A percentile compares a stretch with the other conserved stretches of the same genome.
These are phyloP conservation scores for Ophiosphaerella korrae DNA, from an alignment of 2,329 filamentous ascomycete species.

Conservation along the genomic window DNA sequence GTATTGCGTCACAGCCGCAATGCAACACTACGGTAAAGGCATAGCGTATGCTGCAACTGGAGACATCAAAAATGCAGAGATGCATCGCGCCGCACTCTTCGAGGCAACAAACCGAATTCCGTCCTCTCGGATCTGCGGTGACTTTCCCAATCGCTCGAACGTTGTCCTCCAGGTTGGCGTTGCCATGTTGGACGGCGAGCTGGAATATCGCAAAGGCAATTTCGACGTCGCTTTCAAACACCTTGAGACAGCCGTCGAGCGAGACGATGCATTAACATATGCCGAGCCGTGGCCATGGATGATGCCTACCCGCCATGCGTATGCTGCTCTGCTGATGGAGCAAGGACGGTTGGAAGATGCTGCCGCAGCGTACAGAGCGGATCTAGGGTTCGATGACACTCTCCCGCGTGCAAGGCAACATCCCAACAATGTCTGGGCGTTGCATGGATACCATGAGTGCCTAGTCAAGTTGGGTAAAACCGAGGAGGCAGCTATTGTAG, in stretches of 20 bases:
- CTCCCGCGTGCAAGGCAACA: constrained; percentile 69
- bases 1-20: constrained; percentile 72
- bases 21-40: constrained; percentile 70
- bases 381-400: constrained; percentile 52
- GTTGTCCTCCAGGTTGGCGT: constrained; percentile 65
- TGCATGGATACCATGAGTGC: constrained; percentile 76
- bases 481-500: constrained; percentile 55
- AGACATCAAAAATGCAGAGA: constrained; percentile 59
- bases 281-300: constrained; percentile 83
- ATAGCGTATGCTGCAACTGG: constrained; percentile 68
- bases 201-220: constrained; percentile 70
- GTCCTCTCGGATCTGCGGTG: constrained; percentile 58
- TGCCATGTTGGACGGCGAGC: constrained; percentile 73
- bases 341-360: constrained; percentile 58
- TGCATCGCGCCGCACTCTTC: constrained; percentile 58
- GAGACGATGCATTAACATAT: constrained; percentile 69
- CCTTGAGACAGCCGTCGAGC: constrained; percentile 61
- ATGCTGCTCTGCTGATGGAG: constrained; percentile 71
- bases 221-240: constrained; percentile 64
- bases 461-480: constrained; percentile 59
- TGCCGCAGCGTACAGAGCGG: constrained; percentile 44
- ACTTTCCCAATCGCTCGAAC: constrained; percentile 70
- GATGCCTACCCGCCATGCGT: constrained; percentile 74
- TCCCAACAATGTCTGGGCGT: constrained; percentile 75
- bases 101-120: constrained; percentile 60